phyloP scores from a whole-genome alignment of 768 basidiomycete genomes.

The Tylopilus sp. region DNA sequence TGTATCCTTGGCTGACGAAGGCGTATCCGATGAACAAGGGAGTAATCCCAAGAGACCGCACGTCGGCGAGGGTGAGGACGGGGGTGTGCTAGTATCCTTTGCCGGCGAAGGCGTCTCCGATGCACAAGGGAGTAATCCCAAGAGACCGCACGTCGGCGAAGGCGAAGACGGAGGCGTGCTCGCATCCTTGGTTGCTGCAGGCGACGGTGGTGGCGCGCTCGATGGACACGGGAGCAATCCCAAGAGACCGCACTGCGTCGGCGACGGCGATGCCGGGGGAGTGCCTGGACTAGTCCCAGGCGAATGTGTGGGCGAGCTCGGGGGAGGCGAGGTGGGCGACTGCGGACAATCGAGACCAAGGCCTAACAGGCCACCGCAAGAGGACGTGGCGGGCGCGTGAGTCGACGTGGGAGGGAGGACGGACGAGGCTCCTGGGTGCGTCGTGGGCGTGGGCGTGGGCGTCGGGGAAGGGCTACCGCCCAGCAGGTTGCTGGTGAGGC shows the following conservation, averaged over 20 bases:
- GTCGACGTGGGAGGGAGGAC: slow-evolving; percentile 10
- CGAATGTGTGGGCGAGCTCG: background rate
- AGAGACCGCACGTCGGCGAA: no score
- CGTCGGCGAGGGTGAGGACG: no score
- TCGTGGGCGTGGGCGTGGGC: background rate
- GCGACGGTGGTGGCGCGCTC: background rate
- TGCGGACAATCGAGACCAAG: background rate
- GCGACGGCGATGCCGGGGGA: background rate
- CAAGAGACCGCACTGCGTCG: no score
- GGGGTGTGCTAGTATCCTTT: no score
- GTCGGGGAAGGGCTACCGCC: background rate
- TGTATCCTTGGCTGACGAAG: no score
- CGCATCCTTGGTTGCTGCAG: background rate
- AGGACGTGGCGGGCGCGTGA: background rate
- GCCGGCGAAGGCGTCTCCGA: no score
- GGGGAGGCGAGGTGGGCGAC: background rate
- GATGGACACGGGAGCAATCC: no score
- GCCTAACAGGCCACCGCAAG: background rate
- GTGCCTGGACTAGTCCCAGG: background rate
- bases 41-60: no score
- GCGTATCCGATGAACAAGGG: no score
- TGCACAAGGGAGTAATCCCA: no score
- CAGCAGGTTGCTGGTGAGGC: background rate
- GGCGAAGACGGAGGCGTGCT: no score
- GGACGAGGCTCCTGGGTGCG: slow-evolving; percentile 5